Base-by-base conservation (phyloP, 495 filamentous ascomycete species). In the Aspergillus affinis region DNA sequence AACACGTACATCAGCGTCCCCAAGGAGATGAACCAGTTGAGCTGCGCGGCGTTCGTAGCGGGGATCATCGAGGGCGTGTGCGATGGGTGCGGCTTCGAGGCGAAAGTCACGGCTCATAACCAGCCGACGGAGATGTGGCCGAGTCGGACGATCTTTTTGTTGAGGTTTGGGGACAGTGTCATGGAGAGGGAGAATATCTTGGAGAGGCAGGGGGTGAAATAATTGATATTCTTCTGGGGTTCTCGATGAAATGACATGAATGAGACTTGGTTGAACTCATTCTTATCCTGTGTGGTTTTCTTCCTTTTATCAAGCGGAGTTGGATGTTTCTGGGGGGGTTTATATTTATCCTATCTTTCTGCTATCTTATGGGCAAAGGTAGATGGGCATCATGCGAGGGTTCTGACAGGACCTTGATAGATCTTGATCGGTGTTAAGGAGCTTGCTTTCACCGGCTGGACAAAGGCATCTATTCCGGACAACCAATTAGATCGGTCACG, bases 21-120 rank as follows among this genome's bases (percentile, higher is more conserved):
- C 21, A 86, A 86, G 62, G 94, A 98, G 75, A 96, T 98, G 92
- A 90, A 80, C 73, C 88, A 93, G 82, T 82, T 98, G 60, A 98
- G 97, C 71, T 97, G 93, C 74, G 94, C 94, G 23, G 94, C 94
- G 13, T 98, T 87, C 65, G 92, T 97, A 5, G 94, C 95, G 1
- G 94, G 94, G 1, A 90, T 98, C 57, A 87, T 98, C 56, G 94
- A 98, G 82, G 94, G 95, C 6, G 88, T 96, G 0, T 94, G 93
- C 71, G 94, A 97, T 75, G 93, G 91, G 7, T 89, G 90, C 55
- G 91, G 88, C 9, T 96, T 97, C 72, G 86, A 88, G 57, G 90
- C 91, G 4, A 86, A 88, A 61, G 95, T 98, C 23, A 93, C 90
- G 58, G 94, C 95, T 63, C 95, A 98, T 78, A 92, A 86, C 69